These are phyloP conservation scores for Marsdenia floribunda DNA, from an alignment of 257 asterid species.

Conservation along the genomic window DNA sequence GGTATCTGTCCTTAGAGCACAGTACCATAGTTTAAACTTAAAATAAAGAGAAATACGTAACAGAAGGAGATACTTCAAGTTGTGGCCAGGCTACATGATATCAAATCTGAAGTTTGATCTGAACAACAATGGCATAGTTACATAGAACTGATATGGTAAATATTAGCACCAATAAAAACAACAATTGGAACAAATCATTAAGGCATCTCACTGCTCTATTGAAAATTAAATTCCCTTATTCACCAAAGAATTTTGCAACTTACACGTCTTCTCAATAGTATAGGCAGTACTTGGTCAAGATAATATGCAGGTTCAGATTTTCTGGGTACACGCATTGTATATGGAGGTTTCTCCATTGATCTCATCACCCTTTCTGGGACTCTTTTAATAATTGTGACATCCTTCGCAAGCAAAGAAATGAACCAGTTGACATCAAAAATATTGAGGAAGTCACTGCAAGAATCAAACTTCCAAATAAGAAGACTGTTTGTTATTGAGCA, in stretches of 20 bases:
- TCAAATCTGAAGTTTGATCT: neutral
- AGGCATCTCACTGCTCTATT: neutral
- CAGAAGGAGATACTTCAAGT: neutral
- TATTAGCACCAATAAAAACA: neutral
- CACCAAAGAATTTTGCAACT: slow-evolving; percentile 26
- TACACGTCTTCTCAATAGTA: slow-evolving; percentile 85
- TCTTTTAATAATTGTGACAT: slow-evolving; percentile 74
- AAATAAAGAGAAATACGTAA: neutral
- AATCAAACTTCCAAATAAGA: slow-evolving; percentile 20
- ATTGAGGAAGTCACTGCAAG: slow-evolving; percentile 83
- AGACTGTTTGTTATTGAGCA: neutral
- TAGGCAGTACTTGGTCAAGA: slow-evolving; percentile 91
- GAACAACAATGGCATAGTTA: neutral
- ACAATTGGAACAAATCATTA: neutral
- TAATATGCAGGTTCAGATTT: slow-evolving; percentile 96
- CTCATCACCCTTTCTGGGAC: slow-evolving; percentile 97
- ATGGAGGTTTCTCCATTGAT: slow-evolving; percentile 98
- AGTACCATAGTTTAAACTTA: neutral
- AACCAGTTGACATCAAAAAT: slow-evolving; percentile 95
- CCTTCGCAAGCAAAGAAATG: slow-evolving; percentile 87
- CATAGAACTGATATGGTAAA: neutral
- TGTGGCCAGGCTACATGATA: neutral
- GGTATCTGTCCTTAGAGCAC: neutral
- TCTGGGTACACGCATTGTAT: slow-evolving; percentile 98
- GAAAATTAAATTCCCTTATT: neutral